Evolutionary conservation across 192 early-diverging fungal species (phyloP).

Genomic region (Podila verticillata): DNA sequence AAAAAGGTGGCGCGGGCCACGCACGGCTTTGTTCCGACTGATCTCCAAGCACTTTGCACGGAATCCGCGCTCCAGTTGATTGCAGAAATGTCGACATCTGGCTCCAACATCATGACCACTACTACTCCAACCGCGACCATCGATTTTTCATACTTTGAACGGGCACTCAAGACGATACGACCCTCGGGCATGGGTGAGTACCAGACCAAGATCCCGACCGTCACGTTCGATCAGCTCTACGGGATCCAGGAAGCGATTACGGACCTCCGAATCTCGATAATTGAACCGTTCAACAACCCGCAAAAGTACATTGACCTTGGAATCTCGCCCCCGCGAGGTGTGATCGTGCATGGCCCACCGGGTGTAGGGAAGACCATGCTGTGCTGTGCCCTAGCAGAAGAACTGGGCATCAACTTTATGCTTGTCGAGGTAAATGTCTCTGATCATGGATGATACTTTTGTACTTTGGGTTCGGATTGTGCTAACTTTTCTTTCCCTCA

Average conservation of each 20-base stretch:
- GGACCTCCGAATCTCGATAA: conserved; percentile 66
- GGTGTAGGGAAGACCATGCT: conserved; percentile 93
- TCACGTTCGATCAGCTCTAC: conserved; percentile 77
- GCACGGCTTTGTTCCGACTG: conserved; percentile 85
- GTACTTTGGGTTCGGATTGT: not conserved
- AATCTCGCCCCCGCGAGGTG: conserved; percentile 78
- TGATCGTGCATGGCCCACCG: conserved; percentile 87
- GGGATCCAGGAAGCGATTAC: conserved; percentile 77
- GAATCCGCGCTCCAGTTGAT: conserved; percentile 59
- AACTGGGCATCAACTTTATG: conserved; percentile 85
- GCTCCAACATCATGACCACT: conserved; percentile 30
- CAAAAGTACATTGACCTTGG: conserved; percentile 64
- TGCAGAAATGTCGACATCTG: conserved; percentile 44
- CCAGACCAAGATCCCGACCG: conserved; percentile 63
- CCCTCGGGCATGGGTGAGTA: conserved; percentile 69
- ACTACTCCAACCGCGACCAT: conserved; percentile 33
- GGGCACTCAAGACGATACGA: conserved; percentile 53
- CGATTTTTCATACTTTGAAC: conserved; percentile 51
- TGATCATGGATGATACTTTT: too few species aligned
- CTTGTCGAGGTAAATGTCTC: conserved; percentile 71
- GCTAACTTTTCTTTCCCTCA: not conserved
- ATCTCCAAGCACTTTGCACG: conserved; percentile 76
- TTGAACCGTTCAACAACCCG: conserved; percentile 65
- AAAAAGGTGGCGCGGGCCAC: conserved; percentile 57
- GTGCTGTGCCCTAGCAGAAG: conserved; percentile 82